Base-by-base conservation (phyloP, 1,284 basidiomycete species). In the Exobasidium rhododendri region DNA sequence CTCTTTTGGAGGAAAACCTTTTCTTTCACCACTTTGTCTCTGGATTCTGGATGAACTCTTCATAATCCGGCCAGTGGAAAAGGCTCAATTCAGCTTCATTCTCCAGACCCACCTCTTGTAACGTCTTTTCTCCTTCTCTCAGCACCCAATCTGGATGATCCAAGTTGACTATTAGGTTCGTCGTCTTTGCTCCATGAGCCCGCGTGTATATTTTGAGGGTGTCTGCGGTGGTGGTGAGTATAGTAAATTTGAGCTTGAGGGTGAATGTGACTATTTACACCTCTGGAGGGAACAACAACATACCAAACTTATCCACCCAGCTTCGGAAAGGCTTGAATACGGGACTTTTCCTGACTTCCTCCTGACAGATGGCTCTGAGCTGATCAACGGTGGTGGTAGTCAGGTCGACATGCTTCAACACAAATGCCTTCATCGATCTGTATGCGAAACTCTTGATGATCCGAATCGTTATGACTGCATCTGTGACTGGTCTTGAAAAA, bases 391-490 rank as follows among this genome's bases (percentile, higher is more conserved):
- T 93, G 35, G 85, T 87, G 0, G 82, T 83, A 67, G 89, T 87
- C 61, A 96, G 85, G 79, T 98, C 88, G 69, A 96, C 78, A 67
- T 88, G 83, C 70, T 88, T 88, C 52, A 97, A 83, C 35, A 98
- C 88, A 66, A 97, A 85, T 73, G 87, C 89, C 77, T 90, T 90
- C 81, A 92, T 89, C 40, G 92, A 94, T 57, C 94, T 86, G 80
- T 87, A 97, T 75, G 89, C 88, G 79, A 98, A 96, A 45, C 89
- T 92, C 80, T 98, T 98, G 83, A 98, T 92, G 68, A 97, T 85
- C 32, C 94, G 87, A 47, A 97, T 80, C n/a, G 92, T 94, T 63
- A 94, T 83, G 6, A 89, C 90, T 20, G 90, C 89, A 60, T 86
- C 84, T 3, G 88, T 88, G 67, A 83, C 84, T 2, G 91, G 89